Conservation (phyloP, 805 yeast species). For the Candida easanensis region DNA sequence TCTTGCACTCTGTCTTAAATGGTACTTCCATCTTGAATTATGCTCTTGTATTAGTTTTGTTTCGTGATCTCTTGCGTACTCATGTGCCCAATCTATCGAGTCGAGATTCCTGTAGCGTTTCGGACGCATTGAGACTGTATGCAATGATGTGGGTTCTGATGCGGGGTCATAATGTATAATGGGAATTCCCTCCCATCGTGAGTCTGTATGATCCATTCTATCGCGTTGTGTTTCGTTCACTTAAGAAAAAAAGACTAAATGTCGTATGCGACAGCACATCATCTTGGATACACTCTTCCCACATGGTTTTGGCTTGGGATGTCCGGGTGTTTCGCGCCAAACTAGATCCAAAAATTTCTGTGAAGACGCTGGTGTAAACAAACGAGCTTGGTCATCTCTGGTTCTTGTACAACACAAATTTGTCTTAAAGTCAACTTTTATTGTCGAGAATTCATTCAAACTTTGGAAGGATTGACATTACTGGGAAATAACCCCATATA, state of each 20-base stretch:
- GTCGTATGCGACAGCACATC: too few species aligned
- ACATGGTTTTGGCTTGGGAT: too few species aligned
- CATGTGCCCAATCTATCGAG: slow-evolving; percentile 53
- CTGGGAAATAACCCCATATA: too few species aligned
- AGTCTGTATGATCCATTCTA: slow-evolving; percentile 5
- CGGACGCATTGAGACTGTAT: slow-evolving; percentile 3
- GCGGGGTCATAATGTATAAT: slow-evolving; percentile 10
- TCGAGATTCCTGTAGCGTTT: slow-evolving; percentile 37
- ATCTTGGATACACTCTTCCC: too few species aligned
- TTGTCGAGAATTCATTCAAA: background rate
- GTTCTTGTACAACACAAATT: too few species aligned
- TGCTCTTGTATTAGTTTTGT: slow-evolving; percentile 1
- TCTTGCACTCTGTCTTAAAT: slow-evolving; percentile 23
- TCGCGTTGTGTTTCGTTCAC: background rate
- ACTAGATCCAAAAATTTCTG: too few species aligned
- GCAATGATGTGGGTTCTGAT: slow-evolving; percentile 1
- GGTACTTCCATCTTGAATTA: slow-evolving; percentile 4
- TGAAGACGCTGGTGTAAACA: too few species aligned
- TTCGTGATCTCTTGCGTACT: slow-evolving; percentile 30
- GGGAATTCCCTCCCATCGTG: slow-evolving; percentile 19
- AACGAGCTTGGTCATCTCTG: too few species aligned
- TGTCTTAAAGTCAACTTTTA: too few species aligned
- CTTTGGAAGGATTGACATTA: too few species aligned
- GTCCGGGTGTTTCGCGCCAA: too few species aligned
- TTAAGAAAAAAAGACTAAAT: too few species aligned